Conservation (phyloP, 2,329 filamentous ascomycete species). For the Penicillium griseofulvum region DNA sequence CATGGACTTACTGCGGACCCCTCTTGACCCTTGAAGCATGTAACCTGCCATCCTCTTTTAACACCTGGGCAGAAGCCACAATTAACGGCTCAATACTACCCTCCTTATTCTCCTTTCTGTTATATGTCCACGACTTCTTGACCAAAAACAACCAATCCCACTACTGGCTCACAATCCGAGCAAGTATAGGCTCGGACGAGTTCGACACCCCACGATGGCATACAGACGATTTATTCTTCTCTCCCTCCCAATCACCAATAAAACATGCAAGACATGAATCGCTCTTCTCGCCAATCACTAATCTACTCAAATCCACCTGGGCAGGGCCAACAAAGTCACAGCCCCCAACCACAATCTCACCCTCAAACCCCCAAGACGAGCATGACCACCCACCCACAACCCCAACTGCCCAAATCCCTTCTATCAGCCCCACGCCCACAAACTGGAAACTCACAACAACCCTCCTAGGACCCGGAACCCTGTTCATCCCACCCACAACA, state of each 20-base stretch:
- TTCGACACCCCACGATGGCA: constrained; percentile 51
- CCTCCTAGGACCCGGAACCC: constrained; percentile 47
- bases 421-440: constrained; percentile 28
- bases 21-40: constrained; percentile 31
- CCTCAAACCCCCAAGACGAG: background rate
- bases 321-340: background rate
- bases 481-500: constrained; percentile 42
- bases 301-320: background rate
- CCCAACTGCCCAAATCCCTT: constrained; percentile 3
- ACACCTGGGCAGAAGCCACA: constrained; percentile 40
- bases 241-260: constrained; percentile 15
- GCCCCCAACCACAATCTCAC: background rate
- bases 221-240: constrained; percentile 51
- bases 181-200: constrained; percentile 44
- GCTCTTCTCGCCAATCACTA: background rate
- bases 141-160: constrained; percentile 35
- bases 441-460: constrained; percentile 52
- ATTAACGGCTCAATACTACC: constrained; percentile 37
- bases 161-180: constrained; percentile 52
- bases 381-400: background rate
- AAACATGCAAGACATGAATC: constrained; percentile 9
- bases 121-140: constrained; percentile 42
- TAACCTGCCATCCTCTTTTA: constrained; percentile 36
- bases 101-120: constrained; percentile 43
- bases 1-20: constrained; percentile 49